Base-by-base conservation (phyloP, 1,284 basidiomycete genomes). In the Leccinum pachyderme region DNA sequence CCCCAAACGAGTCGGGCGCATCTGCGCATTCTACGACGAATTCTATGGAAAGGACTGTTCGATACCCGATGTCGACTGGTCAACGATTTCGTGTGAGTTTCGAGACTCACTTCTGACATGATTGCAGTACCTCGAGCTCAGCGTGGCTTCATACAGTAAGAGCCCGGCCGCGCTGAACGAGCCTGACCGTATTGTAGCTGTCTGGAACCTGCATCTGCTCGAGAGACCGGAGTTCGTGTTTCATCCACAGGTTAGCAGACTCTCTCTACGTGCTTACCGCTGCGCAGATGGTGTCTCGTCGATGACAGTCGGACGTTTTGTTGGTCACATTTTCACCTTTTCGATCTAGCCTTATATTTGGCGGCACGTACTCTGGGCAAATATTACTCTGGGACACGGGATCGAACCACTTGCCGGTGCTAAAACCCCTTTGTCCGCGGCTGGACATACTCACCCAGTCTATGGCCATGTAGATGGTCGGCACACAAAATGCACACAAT, bases 321-420 rank as follows among this genome's bases (percentile, higher is more conserved):
- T 96, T 95, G 1, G 93, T 98, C 4, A 87, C 89, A 13, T 98
- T 99, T 71, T 98, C 95, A 0, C 95, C 97, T 0, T 99, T 98
- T 74, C 95, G 99, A 71, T 92, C 97, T 1, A 98, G 96, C 63
- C 83, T 99, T 7, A 83, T 99, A 41, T 96, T 98, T 61, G 97
- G 97, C 51, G 97, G 97, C 11, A 98, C 95, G 11, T 98, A 99
- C 71, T 96, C 94, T 28, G 97, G 97, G 7, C 97, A 99, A 75
- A 96, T 99, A 54, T 76, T 99, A 37, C 81, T 99, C 2, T 99
- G 97, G 97, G 96, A 99, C 70, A 98, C 95, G n/a, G 85, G 96
- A 46, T 92, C 95, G 1, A 95, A 96, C 64, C 93, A 96, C 66
- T 76, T 98, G 5, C 96, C 97, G 0, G 93, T 98, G 1, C 80